These are phyloP conservation scores for Trichocomaceae sp. DNA, from an alignment of 2,329 filamentous ascomycete genomes.

Conservation along the genomic window DNA sequence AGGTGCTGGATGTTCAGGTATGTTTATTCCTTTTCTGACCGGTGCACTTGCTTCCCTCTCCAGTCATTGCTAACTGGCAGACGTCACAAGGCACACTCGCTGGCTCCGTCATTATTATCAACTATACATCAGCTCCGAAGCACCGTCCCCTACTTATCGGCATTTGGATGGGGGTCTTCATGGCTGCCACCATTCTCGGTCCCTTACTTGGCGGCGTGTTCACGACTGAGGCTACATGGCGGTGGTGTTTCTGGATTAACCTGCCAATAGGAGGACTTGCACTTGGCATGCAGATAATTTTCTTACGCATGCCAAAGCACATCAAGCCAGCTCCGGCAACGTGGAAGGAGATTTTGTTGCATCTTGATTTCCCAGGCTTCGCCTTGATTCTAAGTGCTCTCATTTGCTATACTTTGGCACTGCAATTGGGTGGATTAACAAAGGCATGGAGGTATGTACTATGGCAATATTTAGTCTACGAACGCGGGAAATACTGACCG, in stretches of 20 bases:
- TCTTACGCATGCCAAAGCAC: conserved; percentile 2
- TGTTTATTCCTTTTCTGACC: conserved; percentile 17
- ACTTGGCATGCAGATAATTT: neutral
- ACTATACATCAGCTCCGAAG: neutral
- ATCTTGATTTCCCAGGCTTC: conserved; percentile 20
- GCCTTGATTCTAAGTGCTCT: conserved; percentile 17
- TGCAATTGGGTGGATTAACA: conserved; percentile 23
- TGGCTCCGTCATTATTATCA: neutral
- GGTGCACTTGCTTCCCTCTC: conserved; percentile 20
- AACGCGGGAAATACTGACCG: too few relatives aligned
- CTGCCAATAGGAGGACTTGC: conserved; percentile 25
- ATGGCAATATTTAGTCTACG: too few relatives aligned
- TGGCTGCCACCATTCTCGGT: conserved; percentile 19
- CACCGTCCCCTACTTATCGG: neutral
- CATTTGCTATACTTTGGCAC: conserved; percentile 19
- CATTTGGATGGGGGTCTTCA: neutral
- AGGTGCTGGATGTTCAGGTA: conserved; percentile 29
- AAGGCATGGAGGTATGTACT: conserved; percentile 16
- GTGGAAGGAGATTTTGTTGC: conserved; percentile 18
- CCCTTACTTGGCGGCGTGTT: conserved; percentile 1
- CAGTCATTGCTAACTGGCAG: conserved; percentile 18
- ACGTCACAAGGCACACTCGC: conserved; percentile 8
- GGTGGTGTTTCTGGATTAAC: conserved; percentile 20
- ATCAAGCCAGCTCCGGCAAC: neutral
- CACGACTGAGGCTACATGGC: neutral